Evolutionary conservation across 2,329 filamentous ascomycete genomes (phyloP).

Genomic region (Cladosporium sp.): DNA sequence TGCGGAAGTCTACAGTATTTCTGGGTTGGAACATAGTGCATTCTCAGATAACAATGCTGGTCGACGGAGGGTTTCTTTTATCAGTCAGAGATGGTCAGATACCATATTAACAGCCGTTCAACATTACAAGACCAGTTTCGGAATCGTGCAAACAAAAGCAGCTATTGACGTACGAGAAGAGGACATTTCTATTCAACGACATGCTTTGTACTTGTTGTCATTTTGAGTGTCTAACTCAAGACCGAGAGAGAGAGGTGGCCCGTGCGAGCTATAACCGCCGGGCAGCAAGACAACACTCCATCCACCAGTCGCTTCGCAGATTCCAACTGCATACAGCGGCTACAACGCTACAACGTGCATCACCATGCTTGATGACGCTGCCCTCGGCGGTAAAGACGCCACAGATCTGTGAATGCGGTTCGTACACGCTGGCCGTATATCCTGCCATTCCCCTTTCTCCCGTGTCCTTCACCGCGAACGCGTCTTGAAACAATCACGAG

Average conservation of each 20-base stretch:
- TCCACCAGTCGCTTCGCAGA: conserved; percentile 7
- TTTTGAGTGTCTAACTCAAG: too few relatives aligned
- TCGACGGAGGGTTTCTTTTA: not conserved
- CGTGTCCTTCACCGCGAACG: not conserved
- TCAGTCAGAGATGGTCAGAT: too few relatives aligned
- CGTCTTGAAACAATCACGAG: conserved; percentile 9
- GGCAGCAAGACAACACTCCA: not conserved
- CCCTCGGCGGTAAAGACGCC: conserved; percentile 32
- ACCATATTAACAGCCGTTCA: too few relatives aligned
- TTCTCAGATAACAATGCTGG: too few relatives aligned
- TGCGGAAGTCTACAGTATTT: conserved; percentile 2
- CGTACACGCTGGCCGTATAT: not conserved
- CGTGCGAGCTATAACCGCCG: not conserved
- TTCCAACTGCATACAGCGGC: conserved; percentile 8
- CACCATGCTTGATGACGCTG: conserved; percentile 6
- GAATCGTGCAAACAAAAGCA: too few relatives aligned
- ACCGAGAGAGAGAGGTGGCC: not conserved
- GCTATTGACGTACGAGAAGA: too few relatives aligned
- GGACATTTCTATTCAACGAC: too few relatives aligned
- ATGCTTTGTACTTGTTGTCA: too few relatives aligned
- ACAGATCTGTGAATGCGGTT: not conserved
- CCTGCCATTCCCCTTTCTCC: not conserved
- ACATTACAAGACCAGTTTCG: too few relatives aligned
- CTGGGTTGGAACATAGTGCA: not conserved
- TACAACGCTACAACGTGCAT: conserved; percentile 4